Conservation (phyloP, 2,329 filamentous ascomycete genomes). For the Penicillium sp. region DNA sequence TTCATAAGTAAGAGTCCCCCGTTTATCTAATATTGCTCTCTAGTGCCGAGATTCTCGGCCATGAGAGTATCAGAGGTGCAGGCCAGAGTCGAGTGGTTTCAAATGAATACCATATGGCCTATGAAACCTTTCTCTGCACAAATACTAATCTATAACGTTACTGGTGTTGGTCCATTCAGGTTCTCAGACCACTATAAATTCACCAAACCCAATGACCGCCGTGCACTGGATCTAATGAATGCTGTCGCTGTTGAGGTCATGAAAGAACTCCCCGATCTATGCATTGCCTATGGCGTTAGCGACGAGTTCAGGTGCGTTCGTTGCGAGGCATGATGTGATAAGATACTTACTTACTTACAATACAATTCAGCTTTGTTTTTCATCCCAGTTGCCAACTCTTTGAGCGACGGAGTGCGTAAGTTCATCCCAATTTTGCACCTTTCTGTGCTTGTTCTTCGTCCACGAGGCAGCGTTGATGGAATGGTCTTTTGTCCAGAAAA, state of each 20-base stretch:
- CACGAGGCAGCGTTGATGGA: neutral
- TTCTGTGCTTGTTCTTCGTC: neutral
- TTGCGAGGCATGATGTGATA: neutral
- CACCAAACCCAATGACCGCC: constrained; percentile 86
- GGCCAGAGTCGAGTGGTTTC: neutral
- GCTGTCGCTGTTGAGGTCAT: constrained; percentile 84
- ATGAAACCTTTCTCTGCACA: neutral
- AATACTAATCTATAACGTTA: neutral
- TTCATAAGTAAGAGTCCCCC: constrained; percentile 73
- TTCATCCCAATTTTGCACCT: neutral
- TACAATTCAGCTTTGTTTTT: constrained; percentile 79
- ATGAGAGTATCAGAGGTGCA: too few relatives aligned
- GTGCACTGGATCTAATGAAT: constrained; percentile 93
- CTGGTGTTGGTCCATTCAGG: constrained; percentile 49
- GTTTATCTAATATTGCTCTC: neutral
- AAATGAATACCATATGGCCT: neutral
- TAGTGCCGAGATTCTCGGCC: too few relatives aligned
- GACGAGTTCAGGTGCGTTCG: constrained; percentile 73
- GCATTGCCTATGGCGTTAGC: constrained; percentile 88
- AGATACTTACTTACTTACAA: neutral
- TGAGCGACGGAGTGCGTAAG: constrained; percentile 77
- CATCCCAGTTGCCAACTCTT: constrained; percentile 82
- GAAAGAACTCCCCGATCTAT: constrained; percentile 80
- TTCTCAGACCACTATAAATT: constrained; percentile 84
- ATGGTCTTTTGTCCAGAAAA: constrained; percentile 63